Conservation (phyloP, 2,329 filamentous ascomycete species). For the Ophiocordyceps robertsii region DNA sequence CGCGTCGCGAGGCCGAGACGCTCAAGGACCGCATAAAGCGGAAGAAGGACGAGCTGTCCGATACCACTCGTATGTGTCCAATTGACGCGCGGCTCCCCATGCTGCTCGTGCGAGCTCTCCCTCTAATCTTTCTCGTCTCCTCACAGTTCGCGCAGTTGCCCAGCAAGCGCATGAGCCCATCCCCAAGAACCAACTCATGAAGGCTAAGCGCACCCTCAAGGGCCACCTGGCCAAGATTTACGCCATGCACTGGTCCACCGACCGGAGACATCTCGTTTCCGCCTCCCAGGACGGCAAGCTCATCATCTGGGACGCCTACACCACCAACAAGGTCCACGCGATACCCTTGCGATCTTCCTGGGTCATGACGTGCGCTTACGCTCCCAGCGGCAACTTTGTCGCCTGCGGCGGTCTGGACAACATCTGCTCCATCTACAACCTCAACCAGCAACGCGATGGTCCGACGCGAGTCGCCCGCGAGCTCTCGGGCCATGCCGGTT, state of each 20-base stretch:
- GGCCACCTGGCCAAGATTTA: conserved; percentile 99
- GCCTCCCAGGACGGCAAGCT: conserved; percentile 98
- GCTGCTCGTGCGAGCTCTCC: not conserved
- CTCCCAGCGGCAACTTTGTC: conserved; percentile 94
- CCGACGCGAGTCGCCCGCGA: conserved; percentile 92
- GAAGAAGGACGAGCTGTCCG: conserved; percentile 98
- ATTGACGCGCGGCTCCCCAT: conserved; percentile 2
- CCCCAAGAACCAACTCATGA: conserved; percentile 86
- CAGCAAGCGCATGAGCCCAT: conserved; percentile 85
- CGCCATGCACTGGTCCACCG: conserved; percentile 99
- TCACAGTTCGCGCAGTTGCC: conserved; percentile 76
- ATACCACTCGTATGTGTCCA: conserved; percentile 75
- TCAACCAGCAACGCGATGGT: conserved; percentile 88
- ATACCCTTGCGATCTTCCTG: conserved; percentile 95
- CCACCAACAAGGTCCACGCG: conserved; percentile 98
- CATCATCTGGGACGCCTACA: conserved; percentile 99
- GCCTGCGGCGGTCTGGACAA: conserved; percentile 98
- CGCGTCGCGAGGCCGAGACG: conserved; percentile 92
- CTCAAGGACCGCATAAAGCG: conserved; percentile 98
- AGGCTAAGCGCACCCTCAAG: conserved; percentile 91
- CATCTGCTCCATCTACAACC: conserved; percentile 99
- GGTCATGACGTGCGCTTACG: conserved; percentile 99
- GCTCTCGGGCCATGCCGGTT: conserved; percentile 91
- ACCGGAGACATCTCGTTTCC: conserved; percentile 90
- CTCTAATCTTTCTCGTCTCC: conserved; percentile 10